Conservation (phyloP, 2,329 filamentous ascomycete genomes). For the Colletotrichum eremochloae region DNA sequence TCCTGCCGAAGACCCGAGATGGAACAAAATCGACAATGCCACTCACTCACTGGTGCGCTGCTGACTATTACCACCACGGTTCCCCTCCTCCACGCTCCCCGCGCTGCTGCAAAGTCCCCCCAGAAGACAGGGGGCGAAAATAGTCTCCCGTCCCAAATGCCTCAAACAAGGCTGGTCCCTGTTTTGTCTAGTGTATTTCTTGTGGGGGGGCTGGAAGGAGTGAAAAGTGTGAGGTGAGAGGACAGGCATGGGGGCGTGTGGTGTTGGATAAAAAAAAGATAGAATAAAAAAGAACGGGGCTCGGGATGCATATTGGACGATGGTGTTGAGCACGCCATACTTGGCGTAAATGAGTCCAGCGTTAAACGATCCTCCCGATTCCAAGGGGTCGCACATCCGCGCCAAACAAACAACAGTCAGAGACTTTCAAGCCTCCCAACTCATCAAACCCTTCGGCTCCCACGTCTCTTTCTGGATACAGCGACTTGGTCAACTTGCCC, state of each 20-base stretch:
- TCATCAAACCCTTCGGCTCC: not conserved
- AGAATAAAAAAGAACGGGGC: constrained; percentile 20
- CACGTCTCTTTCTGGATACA: constrained; percentile 3
- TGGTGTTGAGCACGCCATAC: constrained; percentile 41
- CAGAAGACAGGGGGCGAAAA: not conserved
- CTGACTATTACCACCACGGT: constrained; percentile 14
- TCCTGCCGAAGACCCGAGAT: constrained; percentile 37
- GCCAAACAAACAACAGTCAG: constrained; percentile 29
- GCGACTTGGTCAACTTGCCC: constrained; percentile 2
- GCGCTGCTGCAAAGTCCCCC: not conserved
- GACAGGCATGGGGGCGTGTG: not conserved
- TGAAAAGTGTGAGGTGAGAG: not conserved
- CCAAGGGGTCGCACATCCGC: constrained; percentile 15
- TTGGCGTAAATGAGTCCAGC: constrained; percentile 41
- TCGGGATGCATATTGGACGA: constrained; percentile 38
- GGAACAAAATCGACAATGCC: constrained; percentile 20
- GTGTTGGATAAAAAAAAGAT: constrained; percentile 9
- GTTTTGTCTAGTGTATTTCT: constrained; percentile 8
- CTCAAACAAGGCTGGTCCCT: not conserved
- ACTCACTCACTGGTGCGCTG: constrained; percentile 12
- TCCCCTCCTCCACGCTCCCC: not conserved
- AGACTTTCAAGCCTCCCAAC: not conserved
- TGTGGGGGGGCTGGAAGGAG: not conserved
- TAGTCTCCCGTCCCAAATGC: not conserved
- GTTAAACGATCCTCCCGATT: constrained; percentile 25